Conservation (phyloP, 2,329 filamentous ascomycete species). For the Byssothecium circinans region DNA sequence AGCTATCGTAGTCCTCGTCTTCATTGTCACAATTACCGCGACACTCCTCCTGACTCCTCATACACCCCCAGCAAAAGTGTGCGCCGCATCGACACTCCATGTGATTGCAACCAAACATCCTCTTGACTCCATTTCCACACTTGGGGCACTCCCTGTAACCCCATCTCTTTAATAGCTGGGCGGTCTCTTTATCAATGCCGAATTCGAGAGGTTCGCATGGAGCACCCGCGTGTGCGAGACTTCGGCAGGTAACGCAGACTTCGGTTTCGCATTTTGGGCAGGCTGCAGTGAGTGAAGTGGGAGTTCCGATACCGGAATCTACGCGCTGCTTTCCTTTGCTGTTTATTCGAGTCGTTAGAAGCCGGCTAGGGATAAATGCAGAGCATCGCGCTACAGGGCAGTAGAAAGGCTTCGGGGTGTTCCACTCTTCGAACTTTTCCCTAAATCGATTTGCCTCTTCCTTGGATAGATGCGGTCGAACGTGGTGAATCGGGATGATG, state of each 20-base stretch:
- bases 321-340: constrained; percentile 23
- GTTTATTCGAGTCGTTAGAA: constrained; percentile 14
- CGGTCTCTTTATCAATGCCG: constrained; percentile 41
- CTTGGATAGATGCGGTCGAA: constrained; percentile 37
- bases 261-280: constrained; percentile 50
- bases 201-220: constrained; percentile 39
- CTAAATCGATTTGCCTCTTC: constrained; percentile 44
- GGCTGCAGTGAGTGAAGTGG: constrained; percentile 28
- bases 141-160: constrained; percentile 55
- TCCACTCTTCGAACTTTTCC: constrained; percentile 53
- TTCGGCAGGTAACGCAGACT: constrained; percentile 51
- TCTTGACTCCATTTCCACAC: constrained; percentile 51
- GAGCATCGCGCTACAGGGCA: constrained; percentile 54
- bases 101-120: constrained; percentile 54
- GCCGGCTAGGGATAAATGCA: constrained; percentile 46
- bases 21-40: constrained; percentile 21
- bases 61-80: constrained; percentile 55
- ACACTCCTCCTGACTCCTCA: constrained; percentile 38
- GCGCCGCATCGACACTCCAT: constrained; percentile 54
- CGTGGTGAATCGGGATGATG: constrained; percentile 48
- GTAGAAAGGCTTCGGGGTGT: constrained; percentile 50
- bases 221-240: constrained; percentile 43
- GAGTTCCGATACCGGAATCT: constrained; percentile 31
- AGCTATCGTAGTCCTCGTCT: constrained; percentile 26
- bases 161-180: constrained; percentile 45